Conservation (phyloP, 2,329 filamentous ascomycete species). For the Lomentospora prolificans region DNA sequence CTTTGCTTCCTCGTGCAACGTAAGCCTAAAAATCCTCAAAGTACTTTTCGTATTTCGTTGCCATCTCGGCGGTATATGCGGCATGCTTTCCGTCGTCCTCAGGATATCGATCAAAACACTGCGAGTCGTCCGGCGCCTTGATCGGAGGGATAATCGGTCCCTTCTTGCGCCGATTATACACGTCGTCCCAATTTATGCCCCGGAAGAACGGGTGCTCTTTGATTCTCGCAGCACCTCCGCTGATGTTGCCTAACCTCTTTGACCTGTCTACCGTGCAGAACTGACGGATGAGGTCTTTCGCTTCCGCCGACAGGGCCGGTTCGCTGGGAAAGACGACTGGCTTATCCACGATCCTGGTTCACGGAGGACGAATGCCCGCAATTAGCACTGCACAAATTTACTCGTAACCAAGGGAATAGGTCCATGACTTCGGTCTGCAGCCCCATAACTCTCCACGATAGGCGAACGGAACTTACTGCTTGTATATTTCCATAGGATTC, state of each 20-base stretch:
- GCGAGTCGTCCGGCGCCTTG: constrained; percentile 61
- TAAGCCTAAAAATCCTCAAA: constrained; percentile 70
- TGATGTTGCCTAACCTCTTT: constrained; percentile 67
- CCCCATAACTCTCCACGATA: too few relatives aligned
- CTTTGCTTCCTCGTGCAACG: too few relatives aligned
- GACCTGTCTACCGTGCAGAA: constrained; percentile 74
- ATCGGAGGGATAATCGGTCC: constrained; percentile 71
- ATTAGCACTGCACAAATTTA: not conserved
- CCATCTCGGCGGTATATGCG: constrained; percentile 59
- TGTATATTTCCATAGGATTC: constrained; percentile 80
- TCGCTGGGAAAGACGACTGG: constrained; percentile 63
- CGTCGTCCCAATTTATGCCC: constrained; percentile 62
- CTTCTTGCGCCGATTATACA: constrained; percentile 51
- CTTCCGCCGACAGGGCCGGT: constrained; percentile 54
- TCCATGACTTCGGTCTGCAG: too few relatives aligned
- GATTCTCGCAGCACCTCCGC: constrained; percentile 60
- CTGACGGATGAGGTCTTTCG: constrained; percentile 64
- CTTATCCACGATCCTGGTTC: constrained; percentile 62
- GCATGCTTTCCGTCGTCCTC: constrained; percentile 59
- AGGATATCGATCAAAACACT: constrained; percentile 78
- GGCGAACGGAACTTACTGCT: constrained; percentile 42
- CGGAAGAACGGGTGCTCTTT: constrained; percentile 70
- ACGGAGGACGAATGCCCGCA: not conserved
- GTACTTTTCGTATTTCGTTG: constrained; percentile 56
- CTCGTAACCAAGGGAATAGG: not conserved